Conservation (phyloP, 1,139 yeast genomes). For the Yamadazyma blattariae region DNA sequence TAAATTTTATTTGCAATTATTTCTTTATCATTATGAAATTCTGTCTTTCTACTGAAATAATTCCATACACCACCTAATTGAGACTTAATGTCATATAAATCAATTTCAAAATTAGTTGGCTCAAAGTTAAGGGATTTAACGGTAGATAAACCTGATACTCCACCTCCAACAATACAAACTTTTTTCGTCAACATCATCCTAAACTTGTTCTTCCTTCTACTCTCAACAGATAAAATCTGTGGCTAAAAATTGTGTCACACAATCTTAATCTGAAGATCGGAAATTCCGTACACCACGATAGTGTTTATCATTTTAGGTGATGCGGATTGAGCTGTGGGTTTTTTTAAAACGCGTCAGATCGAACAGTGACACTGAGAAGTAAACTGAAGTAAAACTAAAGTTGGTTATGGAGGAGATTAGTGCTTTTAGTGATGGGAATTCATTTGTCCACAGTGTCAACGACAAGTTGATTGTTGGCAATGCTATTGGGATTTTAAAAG, state of each 20-base stretch:
- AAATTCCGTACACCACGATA: too few species aligned
- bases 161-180: slow-evolving; percentile 44
- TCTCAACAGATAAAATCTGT: too few species aligned
- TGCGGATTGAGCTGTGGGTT: too few species aligned
- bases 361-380: too few species aligned
- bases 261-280: too few species aligned
- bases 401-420: slow-evolving; percentile 22
- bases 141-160: slow-evolving; percentile 49
- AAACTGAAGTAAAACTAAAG: too few species aligned
- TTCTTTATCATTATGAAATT: slow-evolving; percentile 18
- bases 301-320: too few species aligned
- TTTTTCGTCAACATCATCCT: background rate
- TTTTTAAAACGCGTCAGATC: too few species aligned
- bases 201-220: too few species aligned
- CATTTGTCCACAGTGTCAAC: slow-evolving; percentile 34
- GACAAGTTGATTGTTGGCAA: slow-evolving; percentile 49
- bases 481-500: slow-evolving; percentile 48
- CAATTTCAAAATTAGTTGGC: slow-evolving; percentile 31
- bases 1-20: slow-evolving; percentile 27
- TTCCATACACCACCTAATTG: slow-evolving; percentile 52
- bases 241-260: too few species aligned
- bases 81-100: slow-evolving; percentile 41
- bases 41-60: slow-evolving; percentile 26
- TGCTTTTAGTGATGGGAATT: slow-evolving; percentile 48
- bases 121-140: slow-evolving; percentile 46